These are phyloP conservation scores for Fusarium duplospermum DNA, from an alignment of 2,329 filamentous ascomycete genomes.

Conservation along the genomic window DNA sequence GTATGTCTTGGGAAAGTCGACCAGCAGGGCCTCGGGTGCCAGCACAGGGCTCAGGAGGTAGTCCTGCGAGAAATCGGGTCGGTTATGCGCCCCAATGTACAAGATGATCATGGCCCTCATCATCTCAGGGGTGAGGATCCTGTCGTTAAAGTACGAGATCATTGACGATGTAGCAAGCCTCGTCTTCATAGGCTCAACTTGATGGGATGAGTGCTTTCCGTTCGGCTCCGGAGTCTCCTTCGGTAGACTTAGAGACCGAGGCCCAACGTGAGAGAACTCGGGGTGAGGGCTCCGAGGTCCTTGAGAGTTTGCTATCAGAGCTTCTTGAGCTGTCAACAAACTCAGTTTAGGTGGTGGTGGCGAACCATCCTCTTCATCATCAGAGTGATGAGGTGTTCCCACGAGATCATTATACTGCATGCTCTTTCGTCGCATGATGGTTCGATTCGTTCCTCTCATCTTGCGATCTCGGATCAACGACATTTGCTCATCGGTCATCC, in stretches of 20 bases:
- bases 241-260: slow-evolving; percentile 45
- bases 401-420: slow-evolving; percentile 89
- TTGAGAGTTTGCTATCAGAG: slow-evolving; percentile 16
- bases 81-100: slow-evolving; percentile 93
- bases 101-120: slow-evolving; percentile 99
- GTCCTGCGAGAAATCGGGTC: slow-evolving; percentile 91
- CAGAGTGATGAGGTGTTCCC: slow-evolving; percentile 83
- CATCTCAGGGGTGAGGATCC: slow-evolving; percentile 95
- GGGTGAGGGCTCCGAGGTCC: slow-evolving; percentile 54
- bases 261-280: slow-evolving; percentile 63
- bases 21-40: slow-evolving; percentile 84
- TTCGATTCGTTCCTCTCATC: slow-evolving; percentile 80
- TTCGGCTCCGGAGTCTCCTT: slow-evolving; percentile 31
- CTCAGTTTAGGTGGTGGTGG: slow-evolving; percentile 21
- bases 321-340: slow-evolving; percentile 16
- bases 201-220: slow-evolving; percentile 58
- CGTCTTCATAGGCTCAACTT: slow-evolving; percentile 74
- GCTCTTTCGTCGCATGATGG: slow-evolving; percentile 84
- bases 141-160: slow-evolving; percentile 98
- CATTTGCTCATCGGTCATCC: slow-evolving; percentile 99
- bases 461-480: slow-evolving; percentile 87
- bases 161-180: slow-evolving; percentile 95
- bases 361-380: slow-evolving; percentile 71
- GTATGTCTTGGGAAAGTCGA: slow-evolving; percentile 92
- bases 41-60: slow-evolving; percentile 91